Conservation (phyloP, 495 filamentous ascomycete species). For the Lasiosphaeriaceae sp. region DNA sequence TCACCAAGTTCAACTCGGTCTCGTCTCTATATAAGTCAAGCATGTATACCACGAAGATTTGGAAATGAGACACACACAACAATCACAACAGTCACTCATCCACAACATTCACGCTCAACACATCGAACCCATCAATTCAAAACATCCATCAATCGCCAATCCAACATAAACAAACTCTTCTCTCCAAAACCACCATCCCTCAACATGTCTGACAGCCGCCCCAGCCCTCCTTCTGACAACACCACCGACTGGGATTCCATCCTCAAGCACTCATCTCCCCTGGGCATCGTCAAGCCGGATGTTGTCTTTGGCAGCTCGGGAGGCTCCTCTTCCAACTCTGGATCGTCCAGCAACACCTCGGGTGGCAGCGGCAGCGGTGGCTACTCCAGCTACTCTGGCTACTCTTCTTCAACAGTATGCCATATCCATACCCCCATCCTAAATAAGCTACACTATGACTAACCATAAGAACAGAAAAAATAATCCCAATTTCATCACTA, state of each 20-base stretch:
- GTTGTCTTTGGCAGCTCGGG: constrained; percentile 15
- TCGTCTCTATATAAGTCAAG: too few species aligned
- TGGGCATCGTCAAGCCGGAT: constrained; percentile 23
- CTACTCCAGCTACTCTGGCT: too few species aligned
- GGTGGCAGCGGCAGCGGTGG: not conserved
- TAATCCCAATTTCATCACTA: too few species aligned
- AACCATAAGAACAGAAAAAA: too few species aligned
- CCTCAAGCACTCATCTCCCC: constrained; percentile 21
- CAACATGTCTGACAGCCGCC: constrained; percentile 9
- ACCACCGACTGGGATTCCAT: constrained; percentile 20
- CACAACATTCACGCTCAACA: not conserved
- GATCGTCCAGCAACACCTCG: not conserved
- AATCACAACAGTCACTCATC: too few species aligned
- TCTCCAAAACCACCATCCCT: not conserved
- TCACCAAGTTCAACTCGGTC: too few species aligned
- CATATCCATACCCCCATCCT: too few species aligned
- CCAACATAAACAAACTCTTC: not conserved
- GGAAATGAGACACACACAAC: too few species aligned
- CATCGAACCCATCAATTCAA: not conserved
- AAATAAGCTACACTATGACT: too few species aligned
- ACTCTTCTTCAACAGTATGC: too few species aligned
- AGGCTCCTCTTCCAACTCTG: not conserved
- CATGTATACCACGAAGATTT: too few species aligned
- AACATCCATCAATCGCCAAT: not conserved
- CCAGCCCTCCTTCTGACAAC: constrained; percentile 4